These are phyloP conservation scores for Coleophoma eucalyptorum DNA, from an alignment of 2,329 filamentous ascomycete species.

Conservation along the genomic window DNA sequence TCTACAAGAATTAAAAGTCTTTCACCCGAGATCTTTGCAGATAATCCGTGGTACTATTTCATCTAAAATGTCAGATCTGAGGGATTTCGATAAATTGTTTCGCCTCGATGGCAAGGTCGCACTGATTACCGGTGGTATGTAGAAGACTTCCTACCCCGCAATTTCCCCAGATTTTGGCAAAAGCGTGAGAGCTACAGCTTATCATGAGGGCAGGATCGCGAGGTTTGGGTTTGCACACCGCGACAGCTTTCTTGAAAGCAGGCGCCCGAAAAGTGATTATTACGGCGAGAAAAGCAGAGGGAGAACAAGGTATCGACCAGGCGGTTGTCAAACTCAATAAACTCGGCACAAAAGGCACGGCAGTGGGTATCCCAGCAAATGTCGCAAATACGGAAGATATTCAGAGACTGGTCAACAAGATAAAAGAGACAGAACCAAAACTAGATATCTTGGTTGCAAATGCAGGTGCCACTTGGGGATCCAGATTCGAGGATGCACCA, in stretches of 20 bases:
- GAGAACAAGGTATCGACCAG: constrained; percentile 50
- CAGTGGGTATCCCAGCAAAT: constrained; percentile 63
- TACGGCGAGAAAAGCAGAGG: constrained; percentile 65
- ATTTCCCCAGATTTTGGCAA: not conserved
- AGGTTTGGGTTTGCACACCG: constrained; percentile 60
- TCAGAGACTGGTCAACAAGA: constrained; percentile 52
- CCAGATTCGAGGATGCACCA: constrained; percentile 59
- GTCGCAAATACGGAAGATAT: constrained; percentile 58
- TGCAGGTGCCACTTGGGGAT: constrained; percentile 69
- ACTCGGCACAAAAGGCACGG: constrained; percentile 52
- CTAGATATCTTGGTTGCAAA: constrained; percentile 69
- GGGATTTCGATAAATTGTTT: constrained; percentile 14
- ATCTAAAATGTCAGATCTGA: constrained; percentile 14
- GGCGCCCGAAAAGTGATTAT: constrained; percentile 69
- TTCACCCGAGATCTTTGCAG: too few relatives aligned
- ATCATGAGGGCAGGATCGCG: constrained; percentile 32
- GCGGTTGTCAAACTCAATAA: constrained; percentile 63
- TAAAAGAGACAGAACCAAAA: constrained; percentile 51
- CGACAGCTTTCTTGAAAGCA: constrained; percentile 64
- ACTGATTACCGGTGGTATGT: constrained; percentile 25
- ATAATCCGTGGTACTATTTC: not conserved
- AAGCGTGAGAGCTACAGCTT: too few relatives aligned
- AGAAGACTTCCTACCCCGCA: not conserved
- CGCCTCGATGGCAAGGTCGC: constrained; percentile 19
- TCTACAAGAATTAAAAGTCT: too few relatives aligned